Evolutionary conservation across 1,284 basidiomycete species (phyloP).

Genomic region (Rhodofomes roseus): DNA sequence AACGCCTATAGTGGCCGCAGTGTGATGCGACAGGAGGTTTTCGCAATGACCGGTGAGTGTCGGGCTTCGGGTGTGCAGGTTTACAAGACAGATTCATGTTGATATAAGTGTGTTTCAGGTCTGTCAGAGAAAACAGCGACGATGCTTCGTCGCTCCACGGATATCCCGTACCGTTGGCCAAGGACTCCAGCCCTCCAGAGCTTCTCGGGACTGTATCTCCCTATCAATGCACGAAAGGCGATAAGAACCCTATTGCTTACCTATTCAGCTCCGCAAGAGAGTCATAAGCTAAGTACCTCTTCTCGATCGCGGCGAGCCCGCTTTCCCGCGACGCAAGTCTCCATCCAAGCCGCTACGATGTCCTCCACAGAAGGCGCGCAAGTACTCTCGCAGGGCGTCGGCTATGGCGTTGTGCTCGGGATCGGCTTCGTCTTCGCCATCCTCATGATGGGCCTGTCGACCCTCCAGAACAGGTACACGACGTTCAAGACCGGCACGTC

Average conservation of each 20-base stretch:
- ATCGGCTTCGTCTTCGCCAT: slow-evolving; percentile 15
- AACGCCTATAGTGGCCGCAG: neutral
- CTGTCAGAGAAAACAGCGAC: neutral
- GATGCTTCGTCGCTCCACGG: neutral
- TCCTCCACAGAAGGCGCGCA: slow-evolving; percentile 6
- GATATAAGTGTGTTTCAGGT: neutral
- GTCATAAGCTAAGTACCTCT: neutral
- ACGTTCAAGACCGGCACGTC: slow-evolving; percentile 22
- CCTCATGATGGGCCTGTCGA: slow-evolving; percentile 15
- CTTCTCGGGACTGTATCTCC: neutral
- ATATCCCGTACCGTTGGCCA: neutral
- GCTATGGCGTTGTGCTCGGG: slow-evolving; percentile 16
- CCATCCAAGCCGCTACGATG: neutral
- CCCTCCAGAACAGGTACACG: slow-evolving; percentile 13
- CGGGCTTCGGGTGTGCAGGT: neutral
- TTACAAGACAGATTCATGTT: neutral
- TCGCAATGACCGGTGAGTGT: neutral
- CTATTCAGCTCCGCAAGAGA: neutral
- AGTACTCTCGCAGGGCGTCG: slow-evolving; percentile 14
- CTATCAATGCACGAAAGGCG: neutral
- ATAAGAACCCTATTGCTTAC: neutral
- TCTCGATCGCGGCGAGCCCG: neutral
- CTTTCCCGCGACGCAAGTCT: neutral
- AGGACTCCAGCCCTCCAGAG: neutral
- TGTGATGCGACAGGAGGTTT: neutral